Percentiles rank a stretch among this genome's conserved stretches.
Conservation (phyloP, 768 basidiomycete species). For the Mycena pura region DNA sequence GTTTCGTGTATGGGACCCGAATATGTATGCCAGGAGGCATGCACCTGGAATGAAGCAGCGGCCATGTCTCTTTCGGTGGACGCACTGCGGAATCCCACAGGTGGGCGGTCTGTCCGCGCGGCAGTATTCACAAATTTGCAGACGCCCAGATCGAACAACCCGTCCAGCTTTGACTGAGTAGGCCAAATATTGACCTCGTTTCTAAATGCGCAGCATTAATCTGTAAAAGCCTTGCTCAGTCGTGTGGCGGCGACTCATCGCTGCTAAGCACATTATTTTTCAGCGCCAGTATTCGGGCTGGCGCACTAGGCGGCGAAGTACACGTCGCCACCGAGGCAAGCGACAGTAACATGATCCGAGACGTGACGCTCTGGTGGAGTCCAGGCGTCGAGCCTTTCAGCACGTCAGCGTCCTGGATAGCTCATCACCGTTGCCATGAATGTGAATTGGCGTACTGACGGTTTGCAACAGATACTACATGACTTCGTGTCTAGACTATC, state of each 20-base stretch:
- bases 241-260: conserved; percentile 16
- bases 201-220: too few species aligned
- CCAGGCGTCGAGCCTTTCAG: conserved; percentile 27
- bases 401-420: conserved; percentile 26
- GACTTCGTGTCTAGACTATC: conserved; percentile 12
- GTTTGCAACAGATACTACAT: conserved; percentile 2
- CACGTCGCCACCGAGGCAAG: conserved; percentile 22
- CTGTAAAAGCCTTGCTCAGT: conserved; percentile 13
- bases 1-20: too few species aligned
- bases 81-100: conserved; percentile 12
- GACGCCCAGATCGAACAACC: conserved; percentile 19
- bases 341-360: conserved; percentile 19
- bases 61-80: conserved; percentile 11
- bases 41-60: background rate
- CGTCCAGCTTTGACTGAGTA: conserved; percentile 17
- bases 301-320: conserved; percentile 11
- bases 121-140: background rate
- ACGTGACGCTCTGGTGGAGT: conserved; percentile 24
- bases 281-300: conserved; percentile 21
- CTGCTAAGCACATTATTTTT: conserved; percentile 17
- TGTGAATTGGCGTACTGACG: background rate
- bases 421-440: background rate
- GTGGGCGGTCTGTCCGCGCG: too few species aligned
- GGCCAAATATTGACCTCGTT: background rate
- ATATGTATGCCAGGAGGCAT: too few species aligned